phyloP scores from a whole-genome alignment of 2,329 filamentous ascomycete genomes.

The Ascocoryne sarcoides region DNA sequence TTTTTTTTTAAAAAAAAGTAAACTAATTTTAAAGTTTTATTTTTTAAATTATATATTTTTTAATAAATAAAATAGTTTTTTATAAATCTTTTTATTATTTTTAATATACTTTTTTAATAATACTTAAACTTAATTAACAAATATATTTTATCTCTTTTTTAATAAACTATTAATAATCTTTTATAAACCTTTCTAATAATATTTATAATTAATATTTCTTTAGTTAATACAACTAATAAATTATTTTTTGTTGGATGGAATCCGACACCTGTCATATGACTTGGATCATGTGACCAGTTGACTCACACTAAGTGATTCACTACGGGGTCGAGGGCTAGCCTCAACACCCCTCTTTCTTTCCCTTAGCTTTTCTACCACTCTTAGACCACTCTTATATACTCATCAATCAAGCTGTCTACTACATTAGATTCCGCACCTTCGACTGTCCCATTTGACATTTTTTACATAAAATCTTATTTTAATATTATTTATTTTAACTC shows the following conservation, averaged over 20 bases:
- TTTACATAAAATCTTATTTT: background rate
- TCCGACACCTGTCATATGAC: too few species aligned
- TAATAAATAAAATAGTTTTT: background rate
- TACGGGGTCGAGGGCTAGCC: too few species aligned
- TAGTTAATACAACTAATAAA: background rate
- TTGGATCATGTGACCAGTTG: too few species aligned
- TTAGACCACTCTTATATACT: too few species aligned
- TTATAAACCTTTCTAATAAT: background rate
- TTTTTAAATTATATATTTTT: background rate
- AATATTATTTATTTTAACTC: background rate
- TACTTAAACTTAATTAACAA: slow-evolving; percentile 1
- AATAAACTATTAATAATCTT: too few species aligned
- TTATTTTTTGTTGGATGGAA: too few species aligned
- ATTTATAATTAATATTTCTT: background rate
- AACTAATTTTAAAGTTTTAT: background rate
- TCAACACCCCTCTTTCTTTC: too few species aligned
- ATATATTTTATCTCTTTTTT: too few species aligned
- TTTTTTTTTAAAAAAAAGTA: background rate
- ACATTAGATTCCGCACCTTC: too few species aligned
- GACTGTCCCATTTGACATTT: background rate
- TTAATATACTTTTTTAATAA: background rate
- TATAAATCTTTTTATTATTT: background rate
- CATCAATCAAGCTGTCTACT: too few species aligned
- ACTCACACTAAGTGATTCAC: too few species aligned
- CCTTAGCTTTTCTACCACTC: too few species aligned